Percentiles rank a stretch among this genome's conserved stretches.
Conservation (phyloP, 2,329 filamentous ascomycete genomes). For the Pseudogymnoascus verrucosus region DNA sequence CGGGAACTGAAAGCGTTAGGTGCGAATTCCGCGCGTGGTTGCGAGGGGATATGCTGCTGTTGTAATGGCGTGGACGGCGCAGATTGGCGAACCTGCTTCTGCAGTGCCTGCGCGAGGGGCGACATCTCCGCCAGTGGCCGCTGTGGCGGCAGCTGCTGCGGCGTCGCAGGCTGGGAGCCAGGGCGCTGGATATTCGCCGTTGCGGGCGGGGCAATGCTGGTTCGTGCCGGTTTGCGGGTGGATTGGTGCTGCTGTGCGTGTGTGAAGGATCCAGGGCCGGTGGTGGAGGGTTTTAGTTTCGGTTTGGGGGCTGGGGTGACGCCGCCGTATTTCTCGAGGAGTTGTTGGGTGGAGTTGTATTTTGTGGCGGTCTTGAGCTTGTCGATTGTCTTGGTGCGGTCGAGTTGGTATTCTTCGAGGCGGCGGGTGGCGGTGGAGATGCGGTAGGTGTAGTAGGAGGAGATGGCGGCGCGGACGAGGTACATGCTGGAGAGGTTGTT, state of each 20-base stretch:
- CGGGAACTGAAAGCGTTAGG: conserved; percentile 56
- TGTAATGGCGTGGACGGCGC: conserved; percentile 19
- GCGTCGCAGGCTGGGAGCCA: conserved; percentile 20
- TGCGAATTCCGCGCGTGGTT: conserved; percentile 50
- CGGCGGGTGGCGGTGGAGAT: conserved; percentile 60
- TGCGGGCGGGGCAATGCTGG: conserved; percentile 45
- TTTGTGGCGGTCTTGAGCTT: conserved; percentile 91
- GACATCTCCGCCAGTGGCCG: not conserved
- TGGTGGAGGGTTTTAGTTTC: conserved; percentile 9
- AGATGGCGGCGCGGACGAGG: conserved; percentile 55
- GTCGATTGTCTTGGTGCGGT: conserved; percentile 81
- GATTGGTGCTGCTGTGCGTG: conserved; percentile 7
- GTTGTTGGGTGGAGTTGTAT: conserved; percentile 87
- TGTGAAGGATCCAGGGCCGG: not conserved
- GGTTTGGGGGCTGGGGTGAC: conserved; percentile 23
- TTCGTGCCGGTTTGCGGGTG: conserved; percentile 31
- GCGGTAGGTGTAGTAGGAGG: conserved; percentile 72
- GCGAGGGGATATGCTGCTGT: conserved; percentile 20
- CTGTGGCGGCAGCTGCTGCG: not conserved
- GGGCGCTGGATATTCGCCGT: conserved; percentile 53
- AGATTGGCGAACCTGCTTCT: conserved; percentile 20
- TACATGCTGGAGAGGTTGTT: conserved; percentile 58
- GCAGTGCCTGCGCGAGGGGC: conserved; percentile 12
- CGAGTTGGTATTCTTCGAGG: conserved; percentile 66
- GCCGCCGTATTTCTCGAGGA: conserved; percentile 90